These are phyloP conservation scores for Rosa persica DNA, from an alignment of 306 rosid species.

Conservation along the genomic window DNA sequence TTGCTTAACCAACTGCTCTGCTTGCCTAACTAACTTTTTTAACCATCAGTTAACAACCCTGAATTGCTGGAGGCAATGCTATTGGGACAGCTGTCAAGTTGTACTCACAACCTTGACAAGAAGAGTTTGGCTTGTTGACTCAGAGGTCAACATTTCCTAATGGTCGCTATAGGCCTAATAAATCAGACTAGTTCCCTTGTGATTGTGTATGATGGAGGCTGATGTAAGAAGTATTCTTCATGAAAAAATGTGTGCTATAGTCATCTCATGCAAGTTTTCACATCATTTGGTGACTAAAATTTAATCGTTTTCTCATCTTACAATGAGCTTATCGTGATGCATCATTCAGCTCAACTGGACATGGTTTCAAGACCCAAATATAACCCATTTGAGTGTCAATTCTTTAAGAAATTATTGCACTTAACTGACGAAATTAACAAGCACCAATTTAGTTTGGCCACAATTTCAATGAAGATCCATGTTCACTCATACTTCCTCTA, in stretches of 20 bases:
- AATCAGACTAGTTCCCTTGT: neutral
- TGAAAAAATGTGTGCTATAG: neutral
- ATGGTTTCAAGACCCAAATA: neutral
- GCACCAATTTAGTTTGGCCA: slow-evolving; percentile 31
- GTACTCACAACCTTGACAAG: too few species aligned
- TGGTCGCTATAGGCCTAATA: neutral
- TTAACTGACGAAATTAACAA: neutral
- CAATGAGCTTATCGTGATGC: neutral
- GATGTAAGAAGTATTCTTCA: neutral
- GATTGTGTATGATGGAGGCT: neutral
- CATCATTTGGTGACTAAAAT: neutral
- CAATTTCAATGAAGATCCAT: slow-evolving; percentile 56
- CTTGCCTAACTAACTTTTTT: neutral
- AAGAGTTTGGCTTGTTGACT: neutral
- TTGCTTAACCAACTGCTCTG: neutral
- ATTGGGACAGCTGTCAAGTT: neutral
- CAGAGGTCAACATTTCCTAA: neutral
- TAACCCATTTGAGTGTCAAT: neutral
- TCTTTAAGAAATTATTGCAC: neutral
- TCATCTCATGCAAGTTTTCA: neutral
- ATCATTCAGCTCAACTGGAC: neutral
- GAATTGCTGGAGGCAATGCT: neutral
- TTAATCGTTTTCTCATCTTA: neutral
- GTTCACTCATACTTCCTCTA: slow-evolving; percentile 74
- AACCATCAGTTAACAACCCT: neutral